Percentiles rank a stretch among this genome's conserved stretches.
Conservation (phyloP, 225 moss, liverwort and hornwort species). For the Marchantia polymorpha region DNA sequence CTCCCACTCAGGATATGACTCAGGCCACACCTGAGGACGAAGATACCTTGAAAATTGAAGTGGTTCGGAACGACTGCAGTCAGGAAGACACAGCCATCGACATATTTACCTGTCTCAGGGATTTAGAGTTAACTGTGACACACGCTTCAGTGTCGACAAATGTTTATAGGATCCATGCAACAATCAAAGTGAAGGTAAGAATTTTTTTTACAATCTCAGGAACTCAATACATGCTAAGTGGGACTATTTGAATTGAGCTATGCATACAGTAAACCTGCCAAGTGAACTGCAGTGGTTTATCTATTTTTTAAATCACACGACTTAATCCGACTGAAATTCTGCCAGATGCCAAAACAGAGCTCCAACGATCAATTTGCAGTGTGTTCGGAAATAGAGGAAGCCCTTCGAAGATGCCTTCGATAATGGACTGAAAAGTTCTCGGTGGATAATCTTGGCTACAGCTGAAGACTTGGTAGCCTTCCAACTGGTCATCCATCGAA, state of each 20-base stretch:
- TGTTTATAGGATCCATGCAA: constrained; percentile 18
- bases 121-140: constrained; percentile 9
- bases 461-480: too few relatives aligned
- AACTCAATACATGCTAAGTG: not conserved
- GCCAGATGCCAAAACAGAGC: constrained; percentile 7
- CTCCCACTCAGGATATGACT: constrained; percentile 14
- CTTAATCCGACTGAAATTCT: not conserved
- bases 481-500: too few relatives aligned
- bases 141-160: constrained; percentile 21
- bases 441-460: too few relatives aligned
- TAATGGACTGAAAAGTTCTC: not conserved
- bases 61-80: constrained; percentile 23
- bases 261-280: not conserved
- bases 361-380: constrained; percentile 6
- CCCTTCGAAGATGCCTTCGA: constrained; percentile 23
- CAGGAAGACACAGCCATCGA: constrained; percentile 21
- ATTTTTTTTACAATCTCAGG: not conserved
- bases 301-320: not conserved
- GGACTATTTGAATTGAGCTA: too few relatives aligned
- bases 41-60: constrained; percentile 17
- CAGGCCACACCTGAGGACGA: constrained; percentile 12
- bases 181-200: constrained; percentile 13
- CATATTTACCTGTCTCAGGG: constrained; percentile 14
- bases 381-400: constrained; percentile 10
- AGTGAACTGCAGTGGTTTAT: not conserved